Percentiles rank a stretch among this genome's conserved stretches.
Evolutionary conservation across 306 rosid species (phyloP).

Genomic region (Sicyos edulis): DNA sequence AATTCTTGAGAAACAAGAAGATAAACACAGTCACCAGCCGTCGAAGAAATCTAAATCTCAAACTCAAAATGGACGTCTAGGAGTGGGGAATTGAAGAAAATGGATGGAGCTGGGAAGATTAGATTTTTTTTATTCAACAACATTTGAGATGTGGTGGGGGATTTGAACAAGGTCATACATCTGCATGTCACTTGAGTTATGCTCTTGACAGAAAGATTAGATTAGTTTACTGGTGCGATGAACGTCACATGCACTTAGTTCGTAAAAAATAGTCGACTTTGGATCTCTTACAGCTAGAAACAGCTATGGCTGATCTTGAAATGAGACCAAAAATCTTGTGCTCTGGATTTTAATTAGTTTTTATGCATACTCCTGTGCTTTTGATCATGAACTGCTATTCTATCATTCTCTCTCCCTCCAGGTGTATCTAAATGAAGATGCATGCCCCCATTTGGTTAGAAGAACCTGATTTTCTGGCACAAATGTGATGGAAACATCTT

Average conservation of each 20-base stretch:
- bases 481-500: conserved; percentile 6
- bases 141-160: too few relatives aligned
- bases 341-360: too few relatives aligned
- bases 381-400: conserved; percentile 7
- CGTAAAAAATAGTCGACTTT: neutral
- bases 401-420: neutral
- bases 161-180: too few relatives aligned
- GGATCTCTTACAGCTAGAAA: conserved; percentile 20
- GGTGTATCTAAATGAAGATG: neutral
- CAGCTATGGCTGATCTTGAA: neutral
- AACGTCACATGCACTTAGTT: neutral
- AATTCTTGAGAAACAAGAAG: neutral
- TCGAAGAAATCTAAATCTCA: neutral
- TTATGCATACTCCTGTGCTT: neutral
- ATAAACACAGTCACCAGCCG: neutral
- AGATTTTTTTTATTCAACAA: too few relatives aligned
- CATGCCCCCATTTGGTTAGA: neutral
- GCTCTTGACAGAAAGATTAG: neutral
- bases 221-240: neutral
- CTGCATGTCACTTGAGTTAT: too few relatives aligned
- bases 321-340: conserved; percentile 10
- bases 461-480: neutral
- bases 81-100: neutral
- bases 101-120: neutral
- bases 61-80: conserved; percentile 3